These are phyloP conservation scores for Hypomyces perniciosus DNA, from an alignment of 2,329 filamentous ascomycete species.

Conservation along the genomic window DNA sequence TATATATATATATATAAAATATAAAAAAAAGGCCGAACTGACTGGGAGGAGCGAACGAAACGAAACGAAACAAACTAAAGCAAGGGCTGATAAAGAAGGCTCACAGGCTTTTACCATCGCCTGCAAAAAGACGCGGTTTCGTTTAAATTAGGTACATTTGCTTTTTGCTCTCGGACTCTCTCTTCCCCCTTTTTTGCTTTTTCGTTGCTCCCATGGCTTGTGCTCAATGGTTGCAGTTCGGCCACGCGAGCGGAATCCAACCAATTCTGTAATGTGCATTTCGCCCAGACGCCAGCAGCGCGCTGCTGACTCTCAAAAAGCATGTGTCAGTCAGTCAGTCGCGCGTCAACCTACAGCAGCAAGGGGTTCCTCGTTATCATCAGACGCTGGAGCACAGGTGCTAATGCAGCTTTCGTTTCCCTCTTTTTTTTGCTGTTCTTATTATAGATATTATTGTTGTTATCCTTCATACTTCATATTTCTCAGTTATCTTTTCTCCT, in stretches of 20 bases:
- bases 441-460: not conserved
- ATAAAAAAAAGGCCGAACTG: no score
- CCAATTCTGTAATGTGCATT: not conserved
- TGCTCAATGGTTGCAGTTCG: not conserved
- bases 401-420: not conserved
- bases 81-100: no score
- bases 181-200: not conserved
- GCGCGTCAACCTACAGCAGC: not conserved
- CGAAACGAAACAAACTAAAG: no score
- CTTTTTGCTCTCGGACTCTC: not conserved
- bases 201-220: not conserved
- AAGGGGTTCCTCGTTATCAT: not conserved
- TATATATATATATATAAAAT: no score
- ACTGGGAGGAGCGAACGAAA: no score
- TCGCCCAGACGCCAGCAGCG: no score
- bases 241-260: not conserved
- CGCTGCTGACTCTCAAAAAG: not conserved
- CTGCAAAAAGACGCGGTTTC: no score
- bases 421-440: not conserved
- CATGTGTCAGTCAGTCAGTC: not conserved
- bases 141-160: not conserved
- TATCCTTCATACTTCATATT: no score
- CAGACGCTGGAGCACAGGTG: not conserved
- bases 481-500: no score
- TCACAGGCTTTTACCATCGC: no score